phyloP scores from a whole-genome alignment of 2,329 filamentous ascomycete genomes.

The Chlorencoelia australis region DNA sequence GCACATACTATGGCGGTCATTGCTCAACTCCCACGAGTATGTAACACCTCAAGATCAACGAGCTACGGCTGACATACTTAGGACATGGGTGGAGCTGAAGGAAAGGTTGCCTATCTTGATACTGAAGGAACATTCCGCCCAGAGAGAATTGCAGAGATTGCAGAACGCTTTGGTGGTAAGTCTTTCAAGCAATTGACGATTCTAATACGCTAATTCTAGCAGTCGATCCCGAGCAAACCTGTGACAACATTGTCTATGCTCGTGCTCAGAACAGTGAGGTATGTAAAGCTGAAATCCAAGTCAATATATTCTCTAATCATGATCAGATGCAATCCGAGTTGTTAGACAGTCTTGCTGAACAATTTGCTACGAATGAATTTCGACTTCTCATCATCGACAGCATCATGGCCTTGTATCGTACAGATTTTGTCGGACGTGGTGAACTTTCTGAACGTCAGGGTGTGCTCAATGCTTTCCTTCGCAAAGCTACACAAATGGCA shows the following conservation, averaged over 20 bases:
- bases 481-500: constrained; percentile 53
- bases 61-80: constrained; percentile 14
- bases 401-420: constrained; percentile 60
- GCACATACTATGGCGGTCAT: constrained; percentile 60
- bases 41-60: background rate
- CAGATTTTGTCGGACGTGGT: constrained; percentile 56
- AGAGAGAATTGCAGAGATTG: constrained; percentile 56
- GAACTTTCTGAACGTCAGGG: constrained; percentile 60
- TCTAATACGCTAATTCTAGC: constrained; percentile 9
- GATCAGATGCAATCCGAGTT: constrained; percentile 47
- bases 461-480: constrained; percentile 55
- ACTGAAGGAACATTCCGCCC: constrained; percentile 58
- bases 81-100: constrained; percentile 55
- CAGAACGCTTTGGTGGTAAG: constrained; percentile 48
- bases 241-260: constrained; percentile 58
- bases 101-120: constrained; percentile 61
- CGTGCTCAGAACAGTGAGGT: constrained; percentile 54
- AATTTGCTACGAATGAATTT: constrained; percentile 53
- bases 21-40: constrained; percentile 40
- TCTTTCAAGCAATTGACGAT: background rate
- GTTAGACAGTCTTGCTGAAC: constrained; percentile 48
- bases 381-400: constrained; percentile 59
- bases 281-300: constrained; percentile 1
- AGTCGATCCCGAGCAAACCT: constrained; percentile 46
- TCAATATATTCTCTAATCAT: constrained; percentile 8